Conservation (phyloP, 345 rosid genomes). For the Populus simonii region DNA sequence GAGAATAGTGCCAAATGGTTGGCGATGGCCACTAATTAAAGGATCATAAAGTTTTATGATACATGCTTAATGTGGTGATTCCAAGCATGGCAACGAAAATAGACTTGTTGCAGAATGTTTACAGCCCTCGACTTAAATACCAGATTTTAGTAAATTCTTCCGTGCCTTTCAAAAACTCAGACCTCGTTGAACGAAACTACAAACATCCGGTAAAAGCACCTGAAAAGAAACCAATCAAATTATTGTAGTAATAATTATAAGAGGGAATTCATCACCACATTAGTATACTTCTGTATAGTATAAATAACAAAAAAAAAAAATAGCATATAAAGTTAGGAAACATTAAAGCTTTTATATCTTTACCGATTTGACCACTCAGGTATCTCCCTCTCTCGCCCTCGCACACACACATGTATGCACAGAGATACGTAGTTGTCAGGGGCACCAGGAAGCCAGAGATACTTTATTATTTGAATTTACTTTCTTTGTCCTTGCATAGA, state of each 20-base stretch:
- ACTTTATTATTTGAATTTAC: slow-evolving; percentile 24
- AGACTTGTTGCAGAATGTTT: not conserved
- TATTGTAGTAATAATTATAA: not conserved
- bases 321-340: slow-evolving; percentile 2
- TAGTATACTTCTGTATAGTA: not conserved
- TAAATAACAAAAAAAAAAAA: not conserved
- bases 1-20: not conserved
- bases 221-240: not conserved
- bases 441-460: slow-evolving; percentile 43
- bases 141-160: not conserved
- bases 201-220: too few species aligned
- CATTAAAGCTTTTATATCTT: not conserved
- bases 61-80: not conserved
- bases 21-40: not conserved
- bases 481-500: slow-evolving; percentile 24
- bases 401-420: not conserved
- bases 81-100: not conserved
- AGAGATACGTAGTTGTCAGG: slow-evolving; percentile 49
- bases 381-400: slow-evolving; percentile 15
- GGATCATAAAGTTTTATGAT: not conserved
- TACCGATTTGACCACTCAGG: slow-evolving; percentile 43
- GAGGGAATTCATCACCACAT: not conserved
- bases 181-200: too few species aligned
- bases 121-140: too few species aligned
- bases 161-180: too few species aligned